A percentile compares a stretch with the other conserved stretches of the same genome.
Conservation (phyloP, 805 yeast genomes). For the Candida pseudofarinosa region DNA sequence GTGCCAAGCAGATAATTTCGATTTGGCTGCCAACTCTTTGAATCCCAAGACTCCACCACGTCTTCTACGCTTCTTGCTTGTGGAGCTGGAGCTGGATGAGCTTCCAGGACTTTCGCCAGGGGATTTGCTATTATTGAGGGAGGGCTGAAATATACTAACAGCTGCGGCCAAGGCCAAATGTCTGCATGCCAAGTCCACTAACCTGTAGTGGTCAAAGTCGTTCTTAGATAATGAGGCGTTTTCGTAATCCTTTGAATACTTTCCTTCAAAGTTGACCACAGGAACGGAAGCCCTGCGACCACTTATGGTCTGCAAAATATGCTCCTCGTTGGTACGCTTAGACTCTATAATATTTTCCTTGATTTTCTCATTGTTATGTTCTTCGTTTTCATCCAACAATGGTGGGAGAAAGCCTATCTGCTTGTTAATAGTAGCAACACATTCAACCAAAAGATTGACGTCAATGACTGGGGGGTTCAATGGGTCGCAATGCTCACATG, state of each 20-base stretch:
- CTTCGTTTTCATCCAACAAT: constrained; percentile 43
- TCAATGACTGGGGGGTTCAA: constrained; percentile 41
- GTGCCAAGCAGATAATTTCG: constrained; percentile 86
- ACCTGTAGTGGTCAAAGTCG: constrained; percentile 64
- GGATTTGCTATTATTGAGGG: constrained; percentile 15
- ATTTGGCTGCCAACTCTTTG: constrained; percentile 81
- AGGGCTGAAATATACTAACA: constrained; percentile 28
- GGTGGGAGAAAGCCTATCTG: constrained; percentile 57
- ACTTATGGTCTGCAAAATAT: constrained; percentile 18
- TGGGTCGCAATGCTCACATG: constrained; percentile 59
- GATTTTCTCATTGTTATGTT: constrained; percentile 30
- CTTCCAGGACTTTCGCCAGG: constrained; percentile 15
- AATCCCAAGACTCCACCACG: constrained; percentile 80
- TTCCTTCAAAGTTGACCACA: constrained; percentile 19
- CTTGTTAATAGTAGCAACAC: constrained; percentile 54
- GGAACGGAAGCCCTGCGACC: constrained; percentile 29
- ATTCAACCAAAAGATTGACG: constrained; percentile 38
- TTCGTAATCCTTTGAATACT: constrained; percentile 21
- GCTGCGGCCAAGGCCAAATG: constrained; percentile 81
- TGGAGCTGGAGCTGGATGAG: constrained; percentile 6
- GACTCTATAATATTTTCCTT: constrained; percentile 32
- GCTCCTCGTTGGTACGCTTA: constrained; percentile 21
- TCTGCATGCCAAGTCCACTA: constrained; percentile 76
- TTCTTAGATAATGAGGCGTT: constrained; percentile 42
- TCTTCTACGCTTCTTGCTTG: constrained; percentile 44